phyloP scores from a whole-genome alignment of 2,329 filamentous ascomycete genomes.

The Paraphaeosphaeria sporulosa region DNA sequence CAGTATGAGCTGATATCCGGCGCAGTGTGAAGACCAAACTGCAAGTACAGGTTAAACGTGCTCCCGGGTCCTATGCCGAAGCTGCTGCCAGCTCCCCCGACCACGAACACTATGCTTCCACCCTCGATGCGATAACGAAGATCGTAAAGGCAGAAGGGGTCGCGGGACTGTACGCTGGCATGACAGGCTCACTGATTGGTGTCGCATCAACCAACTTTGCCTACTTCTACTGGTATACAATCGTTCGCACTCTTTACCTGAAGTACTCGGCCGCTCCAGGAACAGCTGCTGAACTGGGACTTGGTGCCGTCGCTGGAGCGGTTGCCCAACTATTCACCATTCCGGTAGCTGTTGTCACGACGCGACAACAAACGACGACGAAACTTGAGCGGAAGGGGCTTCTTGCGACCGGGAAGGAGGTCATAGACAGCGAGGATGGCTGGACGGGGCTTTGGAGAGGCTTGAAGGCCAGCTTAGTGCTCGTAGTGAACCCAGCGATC shows the following conservation, averaged over 20 bases:
- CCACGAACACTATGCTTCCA: constrained; percentile 81
- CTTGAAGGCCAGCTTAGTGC: constrained; percentile 91
- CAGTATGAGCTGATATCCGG: constrained; percentile 16
- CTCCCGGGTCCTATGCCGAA: constrained; percentile 47
- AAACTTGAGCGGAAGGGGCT: constrained; percentile 86
- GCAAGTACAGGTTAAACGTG: constrained; percentile 86
- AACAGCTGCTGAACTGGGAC: constrained; percentile 80
- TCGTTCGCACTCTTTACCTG: constrained; percentile 83
- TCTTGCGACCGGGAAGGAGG: constrained; percentile 85
- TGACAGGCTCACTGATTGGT: constrained; percentile 84
- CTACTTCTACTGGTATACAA: constrained; percentile 99
- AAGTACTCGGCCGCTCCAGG: constrained; percentile 69
- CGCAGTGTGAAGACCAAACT: constrained; percentile 93
- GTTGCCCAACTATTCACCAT: constrained; percentile 96
- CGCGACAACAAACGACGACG: constrained; percentile 90
- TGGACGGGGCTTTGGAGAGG: constrained; percentile 91
- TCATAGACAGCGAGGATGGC: constrained; percentile 89
- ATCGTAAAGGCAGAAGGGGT: constrained; percentile 84
- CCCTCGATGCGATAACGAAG: constrained; percentile 85
- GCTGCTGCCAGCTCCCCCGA: constrained; percentile 51
- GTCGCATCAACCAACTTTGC: constrained; percentile 98
- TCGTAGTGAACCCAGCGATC: constrained; percentile 96
- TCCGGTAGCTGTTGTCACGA: constrained; percentile 93
- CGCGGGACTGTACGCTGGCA: constrained; percentile 84
- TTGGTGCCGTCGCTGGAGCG: constrained; percentile 88